Base-by-base conservation (phyloP, 495 filamentous ascomycete species). In the Neohortaea acidophila region DNA sequence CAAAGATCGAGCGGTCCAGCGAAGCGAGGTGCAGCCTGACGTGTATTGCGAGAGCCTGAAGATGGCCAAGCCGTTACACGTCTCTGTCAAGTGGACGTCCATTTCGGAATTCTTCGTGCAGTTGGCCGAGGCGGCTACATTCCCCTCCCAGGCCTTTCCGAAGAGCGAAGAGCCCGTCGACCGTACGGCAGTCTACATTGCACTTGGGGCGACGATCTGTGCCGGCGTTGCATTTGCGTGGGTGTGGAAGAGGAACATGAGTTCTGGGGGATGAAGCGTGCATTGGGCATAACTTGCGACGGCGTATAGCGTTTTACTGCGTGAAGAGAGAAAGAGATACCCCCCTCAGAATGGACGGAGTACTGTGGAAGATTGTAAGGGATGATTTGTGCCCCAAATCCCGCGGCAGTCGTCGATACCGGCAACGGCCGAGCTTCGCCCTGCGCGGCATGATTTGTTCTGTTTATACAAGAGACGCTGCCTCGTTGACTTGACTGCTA, bases 71-170 rank as follows among this genome's bases (percentile, higher is more conserved):
- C 89, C 89, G 6, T 59, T 94, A 38, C 89, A 97, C 64, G 91
- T 94, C 22, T 92, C 84, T 56, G 81, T 81, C 26, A 89, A 77
- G 4, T 96, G 89, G 89, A 72, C 64, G 36, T 84, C 78, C 30
- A 89, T 94, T 38, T 77, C 75, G 30, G 89, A 97, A 54, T 68
- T 94, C 4, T 96, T 94, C 62, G 84, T 94, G 32, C 59, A 65
- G 39, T 69, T 83, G 32, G 89, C 91, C 8, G 89, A 97, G 59
- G 82, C 83, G 22, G 89, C 89, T 0, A 81, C 84, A 43, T 79
- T 83, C 51, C 89, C 89, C 2, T 83, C 77, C 39, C 79, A 72
- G 0, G 86, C 79, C 6, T 91, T 87, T 55, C 86, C 89, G 2
- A 84, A 81, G 55, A 79, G 65, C 19, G 83, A 87, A 38, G 83